Conservation (phyloP, 2,329 filamentous ascomycete species). For the Balansia obtecta region DNA sequence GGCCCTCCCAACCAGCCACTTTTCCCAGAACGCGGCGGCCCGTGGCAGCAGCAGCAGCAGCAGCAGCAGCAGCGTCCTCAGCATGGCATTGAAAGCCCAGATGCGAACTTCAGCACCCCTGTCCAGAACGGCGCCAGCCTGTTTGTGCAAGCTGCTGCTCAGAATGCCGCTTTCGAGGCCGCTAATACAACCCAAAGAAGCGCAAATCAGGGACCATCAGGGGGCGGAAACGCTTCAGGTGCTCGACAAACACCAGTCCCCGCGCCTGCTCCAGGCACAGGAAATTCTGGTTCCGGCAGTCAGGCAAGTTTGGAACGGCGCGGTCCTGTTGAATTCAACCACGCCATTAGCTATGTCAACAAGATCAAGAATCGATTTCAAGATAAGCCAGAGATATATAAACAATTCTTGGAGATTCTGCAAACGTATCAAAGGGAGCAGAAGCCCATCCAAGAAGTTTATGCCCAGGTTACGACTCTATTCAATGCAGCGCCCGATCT, state of each 20-base stretch:
- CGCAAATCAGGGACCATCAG: conserved; percentile 20
- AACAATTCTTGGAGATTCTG: conserved; percentile 94
- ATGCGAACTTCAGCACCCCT: conserved; percentile 48
- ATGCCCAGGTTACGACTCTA: conserved; percentile 86
- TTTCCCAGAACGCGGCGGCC: conserved; percentile 33
- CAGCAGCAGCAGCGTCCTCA: conserved; percentile 39
- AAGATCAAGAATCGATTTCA: conserved; percentile 99
- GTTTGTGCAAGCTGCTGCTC: conserved; percentile 31
- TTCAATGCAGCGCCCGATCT: conserved; percentile 92
- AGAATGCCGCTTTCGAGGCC: conserved; percentile 22
- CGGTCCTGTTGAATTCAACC: conserved; percentile 95
- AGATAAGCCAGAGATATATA: conserved; percentile 95
- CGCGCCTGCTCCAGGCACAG: conserved; percentile 37
- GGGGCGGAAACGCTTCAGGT: conserved; percentile 36
- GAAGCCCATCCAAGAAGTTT: conserved; percentile 96
- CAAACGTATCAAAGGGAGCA: conserved; percentile 97
- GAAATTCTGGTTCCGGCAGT: conserved; percentile 49
- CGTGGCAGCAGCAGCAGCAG: conserved; percentile 37
- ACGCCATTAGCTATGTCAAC: conserved; percentile 98
- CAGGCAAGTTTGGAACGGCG: conserved; percentile 65
- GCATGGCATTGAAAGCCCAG: conserved; percentile 50
- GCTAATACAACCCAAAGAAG: conserved; percentile 19
- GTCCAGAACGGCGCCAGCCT: conserved; percentile 35
- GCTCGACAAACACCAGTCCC: conserved; percentile 47
- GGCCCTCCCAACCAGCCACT: conserved; percentile 29